Evolutionary conservation across 73 alveolate species (phyloP), one percentile per base, ranked within the genome.

Genomic region (Paramecium primaurelia): DNA sequence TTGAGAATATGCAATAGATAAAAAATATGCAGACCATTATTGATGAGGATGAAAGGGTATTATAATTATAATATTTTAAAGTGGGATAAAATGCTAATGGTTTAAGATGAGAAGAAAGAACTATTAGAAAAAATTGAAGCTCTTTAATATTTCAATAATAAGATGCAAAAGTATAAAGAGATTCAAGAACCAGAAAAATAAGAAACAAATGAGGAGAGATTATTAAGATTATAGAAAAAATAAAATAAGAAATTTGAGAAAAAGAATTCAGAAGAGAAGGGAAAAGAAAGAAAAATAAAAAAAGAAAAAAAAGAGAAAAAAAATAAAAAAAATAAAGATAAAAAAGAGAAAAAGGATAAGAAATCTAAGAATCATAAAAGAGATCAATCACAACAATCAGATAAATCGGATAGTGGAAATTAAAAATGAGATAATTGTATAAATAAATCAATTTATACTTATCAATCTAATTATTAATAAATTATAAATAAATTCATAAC

Each of bases 1-100:
- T 86, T 71, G 93, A 86, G 91, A 71, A 86, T 30, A 86, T 37
- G 34, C 14, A 92, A 71, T 47, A 59, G 32, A 71, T 89, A 36
- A 40, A 89, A 73, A 59, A 89, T 40, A 71, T 40, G 42, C 40
- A 89, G 40, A 30, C 44, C 9, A 71, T 89, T 8, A 71, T 69
- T 16, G 94, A 89, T 89, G 94, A 89, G 77, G 94, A 89, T 71
- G 94, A 89, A 36, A 89, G 94, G 36, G 94, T 89, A 88, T 37
- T 69, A 49, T 49, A 34, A 59, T 16, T 34, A 47, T 59, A 42
- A 14, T 36, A 11, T 20, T 83, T 42, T 86, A 18, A 45, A 89
- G 94, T 89, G 99, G 99, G 99, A 58, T 94, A 95, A 89, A 95
- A 95, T 94, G 95, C 98, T 85, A 49, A 95, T 36, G 95, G 96